Base-by-base conservation (phyloP, 2,329 filamentous ascomycete genomes). In the Ceratocystis colombiana region DNA sequence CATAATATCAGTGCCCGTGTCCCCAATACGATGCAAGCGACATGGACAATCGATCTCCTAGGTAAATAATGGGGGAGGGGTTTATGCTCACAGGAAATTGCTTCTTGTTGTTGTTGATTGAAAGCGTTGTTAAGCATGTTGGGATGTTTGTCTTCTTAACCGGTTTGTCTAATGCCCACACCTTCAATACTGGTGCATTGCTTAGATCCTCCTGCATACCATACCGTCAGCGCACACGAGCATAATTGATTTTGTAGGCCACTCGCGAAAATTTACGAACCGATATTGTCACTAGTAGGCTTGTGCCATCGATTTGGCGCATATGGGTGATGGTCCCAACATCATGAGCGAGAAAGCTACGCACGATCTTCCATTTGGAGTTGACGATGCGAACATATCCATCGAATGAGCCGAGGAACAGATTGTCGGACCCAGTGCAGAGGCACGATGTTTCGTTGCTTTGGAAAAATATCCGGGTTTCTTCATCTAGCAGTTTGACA, bases 161-260 rank as follows among this genome's bases (percentile, higher is more conserved):
- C 3, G 88, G 82, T 76, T 92, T 95, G 74, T 97, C 92, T 71
- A 99, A 80, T 25, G 90, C 93, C 94, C 94, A 99, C n/a, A 97
- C 93, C 75, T 96, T 97, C 68, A 99, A 77, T 22, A 93, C 82
- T 0, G 94, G 93, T 71, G 97, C 91, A 71, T 84, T 88, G 48
- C 88, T 88, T 64, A 96, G 79, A 72, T 97, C 92, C 76, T 99
- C 94, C 76, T 88, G 74, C 22, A 68, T 37, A 20, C 20, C 6
- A 30, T 28, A 28, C 30, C 7, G 25, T 64, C 45, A 50, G 66
- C 28, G 37, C 46, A 65, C 28, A 8, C n/a, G 30, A 45, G 8
- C 5, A 15, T 28, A 17, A 5, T n/a, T 2, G 6, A 37, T 30
- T 17, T 2, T 30, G 20, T 8, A 30, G 41, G 8, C 7, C 6